phyloP scores from a whole-genome alignment of 257 asterid species.

The Scutellaria barbata region DNA sequence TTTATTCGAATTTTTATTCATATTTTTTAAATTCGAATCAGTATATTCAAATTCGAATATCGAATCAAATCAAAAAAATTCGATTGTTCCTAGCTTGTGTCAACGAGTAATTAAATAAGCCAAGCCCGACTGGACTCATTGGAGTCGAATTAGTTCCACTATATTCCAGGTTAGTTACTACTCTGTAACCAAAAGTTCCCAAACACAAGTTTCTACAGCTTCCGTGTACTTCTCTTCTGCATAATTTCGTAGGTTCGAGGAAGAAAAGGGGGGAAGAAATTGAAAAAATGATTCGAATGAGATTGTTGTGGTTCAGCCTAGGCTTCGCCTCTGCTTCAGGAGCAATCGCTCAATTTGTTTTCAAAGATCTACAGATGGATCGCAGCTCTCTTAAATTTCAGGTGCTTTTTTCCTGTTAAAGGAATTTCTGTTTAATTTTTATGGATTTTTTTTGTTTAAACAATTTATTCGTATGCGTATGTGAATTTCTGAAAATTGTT shows the following conservation, averaged over 20 bases:
- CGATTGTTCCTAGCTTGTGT: no score
- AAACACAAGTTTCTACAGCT: not conserved
- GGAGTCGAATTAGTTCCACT: no score
- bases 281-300: slow-evolving; percentile 56
- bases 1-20: no score
- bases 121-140: no score
- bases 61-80: no score
- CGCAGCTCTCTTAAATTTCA: slow-evolving; percentile 56
- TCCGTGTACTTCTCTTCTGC: not conserved
- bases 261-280: not conserved
- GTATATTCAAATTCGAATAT: no score
- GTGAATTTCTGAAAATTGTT: not conserved
- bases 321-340: slow-evolving; percentile 68
- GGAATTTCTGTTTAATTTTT: not conserved
- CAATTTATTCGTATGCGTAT: not conserved
- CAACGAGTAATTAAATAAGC: no score
- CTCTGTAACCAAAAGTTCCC: no score
- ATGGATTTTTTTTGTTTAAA: not conserved
- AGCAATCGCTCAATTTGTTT: slow-evolving; percentile 55
- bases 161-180: no score
- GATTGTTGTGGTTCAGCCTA: slow-evolving; percentile 62
- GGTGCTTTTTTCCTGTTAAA: slow-evolving; percentile 36
- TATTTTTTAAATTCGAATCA: no score
- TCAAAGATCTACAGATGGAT: slow-evolving; percentile 62
- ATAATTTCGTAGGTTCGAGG: not conserved